phyloP scores from a whole-genome alignment of 345 rosid species.

The Dimocarpus longan region DNA sequence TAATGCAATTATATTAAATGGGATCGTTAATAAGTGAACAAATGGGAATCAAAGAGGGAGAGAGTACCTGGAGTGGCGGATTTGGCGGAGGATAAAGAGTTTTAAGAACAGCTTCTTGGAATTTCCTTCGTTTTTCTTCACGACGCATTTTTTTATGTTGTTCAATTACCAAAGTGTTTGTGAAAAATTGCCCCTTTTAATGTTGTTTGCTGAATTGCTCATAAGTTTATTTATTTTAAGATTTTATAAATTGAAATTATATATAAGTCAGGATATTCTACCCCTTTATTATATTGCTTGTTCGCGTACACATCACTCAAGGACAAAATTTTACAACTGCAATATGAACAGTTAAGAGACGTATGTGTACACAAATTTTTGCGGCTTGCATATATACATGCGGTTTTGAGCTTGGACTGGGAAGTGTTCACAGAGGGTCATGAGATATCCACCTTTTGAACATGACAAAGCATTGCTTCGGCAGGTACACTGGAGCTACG shows the following conservation, averaged over 20 bases:
- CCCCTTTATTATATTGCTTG: not conserved
- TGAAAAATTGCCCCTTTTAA: not conserved
- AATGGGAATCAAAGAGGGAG: conserved; percentile 7
- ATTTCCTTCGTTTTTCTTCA: conserved; percentile 59
- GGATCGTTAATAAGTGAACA: not conserved
- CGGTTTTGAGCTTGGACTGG: not conserved
- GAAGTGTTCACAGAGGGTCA: conserved; percentile 16
- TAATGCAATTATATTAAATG: not conserved
- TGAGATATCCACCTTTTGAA: conserved; percentile 31
- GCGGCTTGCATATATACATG: not conserved
- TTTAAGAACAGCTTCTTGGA: conserved; percentile 66
- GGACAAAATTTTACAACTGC: not conserved
- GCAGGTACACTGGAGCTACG: conserved; percentile 31
- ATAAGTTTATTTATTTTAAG: not conserved
- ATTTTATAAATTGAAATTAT: not conserved
- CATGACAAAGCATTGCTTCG: conserved; percentile 35
- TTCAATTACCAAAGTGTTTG: not conserved
- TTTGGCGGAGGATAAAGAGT: conserved; percentile 60
- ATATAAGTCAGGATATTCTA: no score
- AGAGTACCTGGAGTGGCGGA: conserved; percentile 28
- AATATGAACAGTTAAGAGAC: not conserved
- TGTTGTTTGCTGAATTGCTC: not conserved
- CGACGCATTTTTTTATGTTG: conserved; percentile 39
- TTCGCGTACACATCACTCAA: not conserved
- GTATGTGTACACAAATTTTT: not conserved